phyloP scores from a whole-genome alignment of 2,329 filamentous ascomycete species.

The Dactylellina parvicollis region DNA sequence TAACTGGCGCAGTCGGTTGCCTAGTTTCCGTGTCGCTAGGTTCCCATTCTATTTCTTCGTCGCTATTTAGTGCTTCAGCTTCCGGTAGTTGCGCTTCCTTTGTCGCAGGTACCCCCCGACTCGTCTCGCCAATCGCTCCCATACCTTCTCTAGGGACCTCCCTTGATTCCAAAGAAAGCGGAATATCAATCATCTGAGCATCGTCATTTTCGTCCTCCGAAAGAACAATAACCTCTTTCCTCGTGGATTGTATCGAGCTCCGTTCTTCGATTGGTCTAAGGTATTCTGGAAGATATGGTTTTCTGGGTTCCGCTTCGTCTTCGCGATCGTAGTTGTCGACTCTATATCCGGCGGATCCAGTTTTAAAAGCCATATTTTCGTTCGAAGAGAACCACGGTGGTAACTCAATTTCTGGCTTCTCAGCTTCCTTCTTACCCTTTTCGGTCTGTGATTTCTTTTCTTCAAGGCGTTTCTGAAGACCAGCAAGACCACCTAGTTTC shows the following conservation, averaged over 20 bases:
- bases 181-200: conserved; percentile 33
- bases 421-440: conserved; percentile 66
- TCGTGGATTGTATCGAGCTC: conserved; percentile 25
- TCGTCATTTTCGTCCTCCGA: conserved; percentile 42
- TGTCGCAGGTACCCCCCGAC: background rate
- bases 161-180: background rate
- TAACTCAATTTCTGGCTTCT: conserved; percentile 67
- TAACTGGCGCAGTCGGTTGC: background rate
- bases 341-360: conserved; percentile 22
- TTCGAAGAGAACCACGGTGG: conserved; percentile 45
- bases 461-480: conserved; percentile 54
- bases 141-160: background rate
- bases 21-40: conserved; percentile 59
- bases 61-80: conserved; percentile 10
- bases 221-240: conserved; percentile 26
- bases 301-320: conserved; percentile 22
- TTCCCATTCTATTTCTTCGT: conserved; percentile 57
- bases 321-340: conserved; percentile 45
- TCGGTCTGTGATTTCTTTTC: conserved; percentile 59
- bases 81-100: too few species aligned
- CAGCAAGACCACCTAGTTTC: conserved; percentile 58
- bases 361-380: conserved; percentile 35
- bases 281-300: conserved; percentile 18
- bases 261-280: conserved; percentile 41
- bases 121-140: background rate